Percentiles rank a stretch among this genome's conserved stretches.
Evolutionary conservation across 495 filamentous ascomycete species (phyloP).

Genomic region (Podospora anserina): DNA sequence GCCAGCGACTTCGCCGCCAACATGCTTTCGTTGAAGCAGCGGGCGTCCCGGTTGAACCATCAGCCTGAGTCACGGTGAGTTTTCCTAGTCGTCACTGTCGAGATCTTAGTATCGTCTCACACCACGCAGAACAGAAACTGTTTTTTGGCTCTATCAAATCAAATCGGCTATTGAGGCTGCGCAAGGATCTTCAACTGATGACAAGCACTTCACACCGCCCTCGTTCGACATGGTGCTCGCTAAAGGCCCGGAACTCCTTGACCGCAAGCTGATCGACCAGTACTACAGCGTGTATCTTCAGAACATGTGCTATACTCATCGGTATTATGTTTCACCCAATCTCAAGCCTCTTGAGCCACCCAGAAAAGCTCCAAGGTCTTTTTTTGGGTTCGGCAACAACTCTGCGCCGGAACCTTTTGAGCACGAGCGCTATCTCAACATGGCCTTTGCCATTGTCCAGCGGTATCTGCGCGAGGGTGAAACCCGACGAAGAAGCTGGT

Average conservation of each 20-base stretch:
- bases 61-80: constrained; percentile 21
- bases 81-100: background rate
- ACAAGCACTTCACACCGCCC: background rate
- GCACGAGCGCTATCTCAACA: constrained; percentile 17
- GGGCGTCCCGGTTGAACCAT: constrained; percentile 7
- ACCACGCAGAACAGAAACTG: constrained; percentile 17
- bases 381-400: constrained; percentile 9
- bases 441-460: constrained; percentile 21
- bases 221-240: constrained; percentile 9
- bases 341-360: constrained; percentile 4
- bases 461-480: constrained; percentile 18
- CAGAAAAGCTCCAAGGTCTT: background rate
- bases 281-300: constrained; percentile 23
- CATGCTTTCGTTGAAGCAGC: constrained; percentile 19
- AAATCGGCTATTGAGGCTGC: constrained; percentile 13
- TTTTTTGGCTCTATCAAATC: constrained; percentile 31
- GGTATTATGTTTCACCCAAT: constrained; percentile 25
- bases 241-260: constrained; percentile 9
- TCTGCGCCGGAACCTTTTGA: background rate
- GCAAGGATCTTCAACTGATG: background rate
- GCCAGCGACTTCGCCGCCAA: constrained; percentile 21
- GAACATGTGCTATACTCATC: constrained; percentile 11
- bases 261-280: constrained; percentile 13
- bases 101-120: background rate
- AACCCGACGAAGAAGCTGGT: constrained; percentile 23